Evolutionary conservation across 805 yeast genomes (phyloP).

Genomic region (Saccharomycopsis sp.): DNA sequence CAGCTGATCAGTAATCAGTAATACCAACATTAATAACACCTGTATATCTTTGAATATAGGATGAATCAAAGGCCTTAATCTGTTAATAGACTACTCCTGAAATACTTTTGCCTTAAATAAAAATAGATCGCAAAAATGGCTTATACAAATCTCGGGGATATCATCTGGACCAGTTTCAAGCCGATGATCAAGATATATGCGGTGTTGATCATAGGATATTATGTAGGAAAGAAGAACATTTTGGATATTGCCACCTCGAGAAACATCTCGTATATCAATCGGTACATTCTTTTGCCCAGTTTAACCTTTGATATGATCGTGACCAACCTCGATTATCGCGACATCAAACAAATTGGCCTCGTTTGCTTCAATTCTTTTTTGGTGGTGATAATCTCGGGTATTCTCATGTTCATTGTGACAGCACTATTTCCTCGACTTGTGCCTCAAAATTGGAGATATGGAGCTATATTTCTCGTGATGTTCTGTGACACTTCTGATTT

Average conservation of each 20-base stretch:
- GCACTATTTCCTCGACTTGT: constrained; percentile 38
- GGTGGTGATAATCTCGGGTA: constrained; percentile 39
- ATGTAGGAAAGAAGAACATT: constrained; percentile 55
- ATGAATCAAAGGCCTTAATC: too few species aligned
- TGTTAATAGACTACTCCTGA: too few species aligned
- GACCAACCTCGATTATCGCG: constrained; percentile 54
- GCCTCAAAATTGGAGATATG: constrained; percentile 69
- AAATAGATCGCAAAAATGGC: not conserved
- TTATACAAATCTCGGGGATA: constrained; percentile 3
- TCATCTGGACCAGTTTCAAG: constrained; percentile 38
- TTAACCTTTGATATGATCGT: constrained; percentile 70
- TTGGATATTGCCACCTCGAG: constrained; percentile 60
- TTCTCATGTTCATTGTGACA: constrained; percentile 21
- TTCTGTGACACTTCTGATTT: constrained; percentile 76
- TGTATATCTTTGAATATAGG: too few species aligned
- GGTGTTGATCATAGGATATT: constrained; percentile 59
- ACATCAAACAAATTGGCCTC: constrained; percentile 65
- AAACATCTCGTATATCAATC: constrained; percentile 62
- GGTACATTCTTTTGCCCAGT: constrained; percentile 66
- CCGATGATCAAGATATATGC: constrained; percentile 78
- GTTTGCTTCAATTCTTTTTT: constrained; percentile 42
- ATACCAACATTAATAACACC: too few species aligned
- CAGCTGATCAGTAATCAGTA: too few species aligned
- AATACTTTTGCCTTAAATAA: too few species aligned
- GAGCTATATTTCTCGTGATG: constrained; percentile 63